Evolutionary conservation across 768 basidiomycete genomes (phyloP), one percentile per base, ranked within the genome.

Genomic region (Boletus pseudopeckii): DNA sequence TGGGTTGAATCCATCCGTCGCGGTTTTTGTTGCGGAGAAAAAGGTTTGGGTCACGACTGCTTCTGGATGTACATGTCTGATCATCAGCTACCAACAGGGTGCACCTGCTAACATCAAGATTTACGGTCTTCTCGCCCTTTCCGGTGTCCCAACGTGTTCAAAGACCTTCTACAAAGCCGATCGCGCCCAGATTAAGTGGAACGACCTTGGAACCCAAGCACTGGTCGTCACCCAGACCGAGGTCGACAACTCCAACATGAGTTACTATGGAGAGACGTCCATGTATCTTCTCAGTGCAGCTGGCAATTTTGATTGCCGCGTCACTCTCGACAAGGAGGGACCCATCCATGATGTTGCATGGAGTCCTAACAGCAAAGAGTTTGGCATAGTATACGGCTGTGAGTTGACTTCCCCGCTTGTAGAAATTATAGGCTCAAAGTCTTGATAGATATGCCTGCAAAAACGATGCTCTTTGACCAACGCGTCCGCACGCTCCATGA

Each of bases 161-260:
- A 98, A 98, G 76, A 86, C 83, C 8, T 98, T 98, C 71, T 98
- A 83, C 82, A 97, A 97, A 75, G 93, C 94, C 1, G 94, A 98
- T 74, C 86, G 88, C 44, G 83, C 91, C 4, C 82, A 83, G 64
- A 86, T 99, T 72, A 98, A 98, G 73, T 99, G 96, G 96, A 98
- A 98, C 66, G 84, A 82, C 8, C 81, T 94, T 17, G 97, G 96
- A 18, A 96, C 94, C 0, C 91, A 92, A 65, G 88, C 95, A 2
- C 76, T 99, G 51, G 80, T 98, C 55, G 73, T 98, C 36, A 95
- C 96, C 0, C 92, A 95, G 65, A 96, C 95, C 5, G 97, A 99
- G 64, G 95, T 98, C 49, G 96, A 99, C 66, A 92, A 91, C 68
- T 88, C 91, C 43, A 96, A 96, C 71, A 97, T 91, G 81, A 94